These are phyloP conservation scores for Viridothelium virens DNA, from an alignment of 495 filamentous ascomycete species.

Conservation along the genomic window DNA sequence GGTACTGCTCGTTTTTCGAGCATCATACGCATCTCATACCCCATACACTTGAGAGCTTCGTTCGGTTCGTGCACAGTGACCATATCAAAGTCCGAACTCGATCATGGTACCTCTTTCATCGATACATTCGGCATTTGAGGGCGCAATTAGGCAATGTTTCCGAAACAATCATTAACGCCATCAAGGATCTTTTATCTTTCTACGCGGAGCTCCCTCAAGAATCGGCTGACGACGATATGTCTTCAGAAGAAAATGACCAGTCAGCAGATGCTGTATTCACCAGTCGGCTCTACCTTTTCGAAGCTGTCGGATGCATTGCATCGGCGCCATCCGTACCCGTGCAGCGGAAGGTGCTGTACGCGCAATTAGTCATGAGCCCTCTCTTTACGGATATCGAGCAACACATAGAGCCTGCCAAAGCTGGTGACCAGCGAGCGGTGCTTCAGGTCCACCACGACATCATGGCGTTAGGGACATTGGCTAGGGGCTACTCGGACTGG, in stretches of 20 bases:
- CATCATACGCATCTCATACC: slow-evolving; percentile 68
- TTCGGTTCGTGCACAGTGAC: slow-evolving; percentile 77
- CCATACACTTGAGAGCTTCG: slow-evolving; percentile 83
- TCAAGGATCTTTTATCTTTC: slow-evolving; percentile 80
- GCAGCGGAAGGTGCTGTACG: slow-evolving; percentile 76
- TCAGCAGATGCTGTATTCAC: slow-evolving; percentile 82
- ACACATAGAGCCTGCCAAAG: slow-evolving; percentile 63
- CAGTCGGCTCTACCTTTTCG: slow-evolving; percentile 86
- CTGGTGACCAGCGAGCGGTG: slow-evolving; percentile 68
- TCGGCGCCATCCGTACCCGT: slow-evolving; percentile 64
- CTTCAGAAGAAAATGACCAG: slow-evolving; percentile 80
- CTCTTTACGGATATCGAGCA: slow-evolving; percentile 78
- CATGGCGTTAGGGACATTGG: slow-evolving; percentile 89
- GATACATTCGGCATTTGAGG: slow-evolving; percentile 82
- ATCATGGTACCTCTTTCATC: slow-evolving; percentile 94
- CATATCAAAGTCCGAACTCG: slow-evolving; percentile 76
- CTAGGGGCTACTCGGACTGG: slow-evolving; percentile 84
- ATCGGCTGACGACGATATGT: slow-evolving; percentile 79
- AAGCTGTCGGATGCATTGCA: slow-evolving; percentile 84
- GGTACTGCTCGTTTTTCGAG: slow-evolving; percentile 90
- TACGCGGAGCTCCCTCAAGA: slow-evolving; percentile 78
- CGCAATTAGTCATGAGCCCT: slow-evolving; percentile 75
- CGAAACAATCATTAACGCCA: slow-evolving; percentile 79
- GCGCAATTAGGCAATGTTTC: slow-evolving; percentile 78
- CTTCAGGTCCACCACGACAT: slow-evolving; percentile 93